Evolutionary conservation across 345 rosid species (phyloP).

Genomic region (Sisymbrium irio): DNA sequence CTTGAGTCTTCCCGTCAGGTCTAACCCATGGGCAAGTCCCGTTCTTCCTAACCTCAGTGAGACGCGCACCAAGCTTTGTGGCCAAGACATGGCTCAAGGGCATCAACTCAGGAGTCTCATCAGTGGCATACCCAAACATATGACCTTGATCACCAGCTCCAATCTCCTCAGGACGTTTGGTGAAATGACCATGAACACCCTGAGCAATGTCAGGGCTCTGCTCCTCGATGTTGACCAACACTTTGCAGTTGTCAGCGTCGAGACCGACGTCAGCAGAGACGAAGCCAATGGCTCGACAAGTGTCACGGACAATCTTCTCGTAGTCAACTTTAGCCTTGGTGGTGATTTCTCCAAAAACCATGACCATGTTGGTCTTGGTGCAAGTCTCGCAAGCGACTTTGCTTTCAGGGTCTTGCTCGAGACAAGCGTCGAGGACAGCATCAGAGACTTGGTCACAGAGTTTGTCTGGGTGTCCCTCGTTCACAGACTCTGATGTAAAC

Average conservation of each 20-base stretch:
- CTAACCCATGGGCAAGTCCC: conserved; percentile 73
- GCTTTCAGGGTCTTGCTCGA: conserved; percentile 75
- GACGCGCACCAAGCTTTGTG: conserved; percentile 70
- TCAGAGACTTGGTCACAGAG: conserved; percentile 79
- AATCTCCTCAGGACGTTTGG: conserved; percentile 72
- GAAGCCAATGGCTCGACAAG: conserved; percentile 64
- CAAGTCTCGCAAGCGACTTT: conserved; percentile 86
- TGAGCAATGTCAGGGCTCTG: conserved; percentile 82
- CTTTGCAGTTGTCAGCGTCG: conserved; percentile 74
- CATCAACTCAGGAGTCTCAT: conserved; percentile 71
- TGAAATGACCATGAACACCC: conserved; percentile 74
- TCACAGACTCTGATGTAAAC: conserved; percentile 77
- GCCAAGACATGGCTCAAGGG: conserved; percentile 79
- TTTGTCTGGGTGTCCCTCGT: conserved; percentile 88
- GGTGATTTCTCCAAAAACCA: conserved; percentile 80
- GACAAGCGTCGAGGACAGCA: conserved; percentile 80
- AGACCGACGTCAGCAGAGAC: conserved; percentile 71
- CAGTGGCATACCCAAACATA: conserved; percentile 78
- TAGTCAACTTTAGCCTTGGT: conserved; percentile 72
- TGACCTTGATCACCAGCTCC: conserved; percentile 87
- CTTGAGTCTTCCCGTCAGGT: conserved; percentile 82
- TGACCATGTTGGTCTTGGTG: conserved; percentile 82
- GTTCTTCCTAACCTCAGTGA: conserved; percentile 77
- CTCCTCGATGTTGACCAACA: conserved; percentile 75
- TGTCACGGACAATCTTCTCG: conserved; percentile 76